Evolutionary conservation across 495 filamentous ascomycete species (phyloP).

Genomic region (Xylaria grammica): DNA sequence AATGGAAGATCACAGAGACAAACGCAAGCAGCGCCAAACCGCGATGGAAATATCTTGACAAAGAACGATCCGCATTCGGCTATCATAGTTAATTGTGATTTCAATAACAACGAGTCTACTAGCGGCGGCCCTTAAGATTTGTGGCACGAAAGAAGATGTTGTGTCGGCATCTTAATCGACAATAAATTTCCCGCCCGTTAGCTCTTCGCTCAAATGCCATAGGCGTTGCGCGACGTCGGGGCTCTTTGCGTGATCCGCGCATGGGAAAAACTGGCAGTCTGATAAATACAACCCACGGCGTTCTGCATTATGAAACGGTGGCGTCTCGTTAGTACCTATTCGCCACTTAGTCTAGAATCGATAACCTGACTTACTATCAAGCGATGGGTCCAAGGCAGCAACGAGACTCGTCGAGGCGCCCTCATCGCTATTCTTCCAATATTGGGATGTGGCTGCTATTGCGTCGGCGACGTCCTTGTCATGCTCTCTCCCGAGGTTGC

Average conservation of each 20-base stretch:
- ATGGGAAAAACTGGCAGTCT: constrained; percentile 46
- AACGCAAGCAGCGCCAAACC: no score
- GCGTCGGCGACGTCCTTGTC: constrained; percentile 43
- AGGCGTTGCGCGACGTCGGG: constrained; percentile 28
- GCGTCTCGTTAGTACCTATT: neutral
- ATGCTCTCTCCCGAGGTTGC: constrained; percentile 46
- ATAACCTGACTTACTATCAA: constrained; percentile 43
- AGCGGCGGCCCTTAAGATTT: no score
- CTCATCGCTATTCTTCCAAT: constrained; percentile 58
- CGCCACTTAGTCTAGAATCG: neutral
- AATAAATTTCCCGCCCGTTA: constrained; percentile 38
- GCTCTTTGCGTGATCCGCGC: constrained; percentile 29
- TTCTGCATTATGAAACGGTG: constrained; percentile 28
- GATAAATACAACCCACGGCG: constrained; percentile 43
- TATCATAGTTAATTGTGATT: no score
- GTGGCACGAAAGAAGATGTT: no score
- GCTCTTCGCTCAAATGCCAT: constrained; percentile 39
- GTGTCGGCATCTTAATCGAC: neutral
- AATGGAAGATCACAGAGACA: no score
- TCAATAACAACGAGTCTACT: no score
- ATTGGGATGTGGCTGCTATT: constrained; percentile 43
- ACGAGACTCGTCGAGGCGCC: constrained; percentile 63
- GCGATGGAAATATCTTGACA: no score
- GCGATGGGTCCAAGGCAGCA: constrained; percentile 60
- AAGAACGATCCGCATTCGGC: no score